A percentile compares a stretch with the other conserved stretches of the same genome.
Evolutionary conservation across 495 filamentous ascomycete species (phyloP).

Genomic region (Aspergillus heteromorphus): DNA sequence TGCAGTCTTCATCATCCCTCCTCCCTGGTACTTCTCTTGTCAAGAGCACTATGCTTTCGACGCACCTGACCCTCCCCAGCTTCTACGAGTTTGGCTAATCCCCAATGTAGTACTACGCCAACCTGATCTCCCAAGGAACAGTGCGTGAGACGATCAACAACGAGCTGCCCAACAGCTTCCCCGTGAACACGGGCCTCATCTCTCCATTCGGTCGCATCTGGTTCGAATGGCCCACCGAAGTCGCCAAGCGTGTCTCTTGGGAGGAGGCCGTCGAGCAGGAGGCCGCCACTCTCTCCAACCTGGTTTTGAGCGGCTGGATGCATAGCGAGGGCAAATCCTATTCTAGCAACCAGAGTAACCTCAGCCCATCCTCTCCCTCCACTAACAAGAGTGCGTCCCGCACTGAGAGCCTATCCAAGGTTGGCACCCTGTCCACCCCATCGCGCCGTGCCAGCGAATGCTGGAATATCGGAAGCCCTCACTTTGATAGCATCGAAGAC

Average conservation of each 20-base stretch:
- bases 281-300: conserved; percentile 14
- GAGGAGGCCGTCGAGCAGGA: conserved; percentile 21
- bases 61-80: background rate
- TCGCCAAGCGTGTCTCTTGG: conserved; percentile 12
- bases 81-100: background rate
- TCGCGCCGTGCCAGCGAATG: conserved; percentile 14
- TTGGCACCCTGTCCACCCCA: conserved; percentile 3
- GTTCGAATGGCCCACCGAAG: conserved; percentile 24
- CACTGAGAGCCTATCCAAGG: conserved; percentile 3
- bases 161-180: conserved; percentile 17
- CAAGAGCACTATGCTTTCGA: background rate
- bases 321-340: background rate
- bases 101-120: conserved; percentile 23
- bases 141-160: conserved; percentile 2
- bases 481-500: background rate
- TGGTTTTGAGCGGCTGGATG: conserved; percentile 20
- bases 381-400: background rate
- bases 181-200: conserved; percentile 6
- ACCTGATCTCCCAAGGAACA: conserved; percentile 23
- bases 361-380: background rate
- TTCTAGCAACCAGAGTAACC: background rate
- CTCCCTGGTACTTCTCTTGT: background rate
- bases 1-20: background rate
- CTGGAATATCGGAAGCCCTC: background rate
- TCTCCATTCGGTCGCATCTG: conserved; percentile 28